Base-by-base conservation (phyloP, 2,329 filamentous ascomycete genomes). In the Colletotrichum incanum region DNA sequence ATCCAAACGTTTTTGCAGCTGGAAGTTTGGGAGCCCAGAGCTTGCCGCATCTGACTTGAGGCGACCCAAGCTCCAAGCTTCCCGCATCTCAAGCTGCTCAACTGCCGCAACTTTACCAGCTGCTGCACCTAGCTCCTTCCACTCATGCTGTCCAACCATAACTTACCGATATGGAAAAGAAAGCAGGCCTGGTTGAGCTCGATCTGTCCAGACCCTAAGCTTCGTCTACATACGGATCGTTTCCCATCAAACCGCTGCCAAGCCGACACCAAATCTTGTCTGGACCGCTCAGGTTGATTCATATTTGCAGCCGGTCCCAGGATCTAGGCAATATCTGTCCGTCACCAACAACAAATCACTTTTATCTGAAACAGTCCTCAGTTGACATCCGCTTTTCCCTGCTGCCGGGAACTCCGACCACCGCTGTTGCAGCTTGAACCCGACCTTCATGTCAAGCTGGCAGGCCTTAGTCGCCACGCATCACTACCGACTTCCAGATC, bases 41-140 rank as follows among this genome's bases (percentile, higher is more conserved):
- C 59, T 50, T 52, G 58, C 68, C 67, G 56, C 64, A 23, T 50
- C 31, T 62, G 49, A 67, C 34, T 23, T 11, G n/a, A 64, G 39
- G 65, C 26, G 58, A 54, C 64, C 45, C 39, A 52, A 58, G 66
- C 66, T 58, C 66, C 50, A 49, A 58, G 50, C 59, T 60, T 31
- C 34, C 31, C 28, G 6, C 12, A 7, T 34, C n/a, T 49, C 20
- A 49, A 11, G 11, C 45, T n/a, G n/a, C 12, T 23, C 54, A 14
- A 23, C n/a, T 58, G n/a, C 37, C 34, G 9, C 23, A n/a, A 9
- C n/a, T 7, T 12, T 31, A 54, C 50, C 7, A 45, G 41, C 59
- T 26, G 28, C 18, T 47, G 5, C 28, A n/a, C 55, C 28, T 18
- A 34, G 28, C 43, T 31, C 31, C 31, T 20, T 31, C 60, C 34